Conservation (phyloP, 176 grass and related monocot species). For the Leersia perrieri region DNA sequence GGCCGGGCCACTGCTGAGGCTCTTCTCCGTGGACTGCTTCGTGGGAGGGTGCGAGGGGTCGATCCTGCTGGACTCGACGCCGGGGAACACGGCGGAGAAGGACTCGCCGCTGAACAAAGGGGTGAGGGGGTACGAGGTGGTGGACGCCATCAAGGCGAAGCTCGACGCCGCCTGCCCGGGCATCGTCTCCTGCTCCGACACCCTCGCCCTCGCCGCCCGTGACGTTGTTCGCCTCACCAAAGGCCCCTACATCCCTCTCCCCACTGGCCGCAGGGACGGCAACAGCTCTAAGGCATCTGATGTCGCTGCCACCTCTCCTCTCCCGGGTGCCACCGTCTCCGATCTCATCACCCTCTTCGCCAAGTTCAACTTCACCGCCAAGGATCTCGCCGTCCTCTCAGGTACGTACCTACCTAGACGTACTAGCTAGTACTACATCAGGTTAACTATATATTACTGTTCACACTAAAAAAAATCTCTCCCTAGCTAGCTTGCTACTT, state of each 20-base stretch:
- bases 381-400: slow-evolving; percentile 65
- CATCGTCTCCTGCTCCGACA: slow-evolving; percentile 81
- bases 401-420: too few relatives aligned
- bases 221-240: slow-evolving; percentile 24
- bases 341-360: slow-evolving; percentile 42
- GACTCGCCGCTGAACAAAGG: slow-evolving; percentile 56
- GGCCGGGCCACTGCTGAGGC: slow-evolving; percentile 44
- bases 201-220: slow-evolving; percentile 39
- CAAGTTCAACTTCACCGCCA: slow-evolving; percentile 57
- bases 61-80: slow-evolving; percentile 61
- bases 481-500: too few relatives aligned
- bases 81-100: slow-evolving; percentile 61
- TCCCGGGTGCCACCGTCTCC: slow-evolving; percentile 39
- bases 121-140: slow-evolving; percentile 44
- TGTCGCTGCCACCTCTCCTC: slow-evolving; percentile 28
- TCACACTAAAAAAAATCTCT: too few relatives aligned
- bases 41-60: slow-evolving; percentile 67
- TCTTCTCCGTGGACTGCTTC: slow-evolving; percentile 77
- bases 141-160: slow-evolving; percentile 63
- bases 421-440: too few relatives aligned
- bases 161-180: slow-evolving; percentile 55
- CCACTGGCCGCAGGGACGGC: slow-evolving; percentile 50
- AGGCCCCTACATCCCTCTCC: slow-evolving; percentile 43
- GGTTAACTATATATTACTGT: too few relatives aligned
- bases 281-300: slow-evolving; percentile 50